These are phyloP conservation scores for Claviceps digitariae DNA, from an alignment of 2,329 filamentous ascomycete species.

Conservation along the genomic window DNA sequence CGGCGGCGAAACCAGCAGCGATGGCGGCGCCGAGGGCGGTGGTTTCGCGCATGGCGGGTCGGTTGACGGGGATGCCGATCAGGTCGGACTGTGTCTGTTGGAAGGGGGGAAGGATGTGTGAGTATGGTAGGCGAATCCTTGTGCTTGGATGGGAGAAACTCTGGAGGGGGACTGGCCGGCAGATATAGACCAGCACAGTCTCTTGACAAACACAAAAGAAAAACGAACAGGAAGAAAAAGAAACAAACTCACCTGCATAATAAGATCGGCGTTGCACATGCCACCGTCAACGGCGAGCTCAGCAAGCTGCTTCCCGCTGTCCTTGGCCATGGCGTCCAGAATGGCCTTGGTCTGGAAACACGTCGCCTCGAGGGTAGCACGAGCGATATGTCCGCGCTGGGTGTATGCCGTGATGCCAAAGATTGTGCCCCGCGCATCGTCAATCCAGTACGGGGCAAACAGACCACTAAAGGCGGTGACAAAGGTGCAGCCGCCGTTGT, in stretches of 20 bases:
- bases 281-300: conserved; percentile 74
- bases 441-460: conserved; percentile 77
- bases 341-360: conserved; percentile 79
- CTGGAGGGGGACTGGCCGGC: too few species aligned
- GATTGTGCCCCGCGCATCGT: conserved; percentile 68
- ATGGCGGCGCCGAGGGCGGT: conserved; percentile 73
- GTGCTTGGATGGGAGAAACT: too few species aligned
- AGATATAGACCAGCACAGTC: too few species aligned
- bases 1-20: conserved; percentile 65
- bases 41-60: conserved; percentile 71
- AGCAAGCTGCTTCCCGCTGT: conserved; percentile 57
- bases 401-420: conserved; percentile 70
- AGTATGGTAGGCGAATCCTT: neutral
- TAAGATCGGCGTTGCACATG: conserved; percentile 68
- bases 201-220: too few species aligned
- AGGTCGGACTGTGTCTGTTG: conserved; percentile 61
- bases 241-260: conserved; percentile 48
- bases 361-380: conserved; percentile 67
- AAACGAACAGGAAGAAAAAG: neutral
- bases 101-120: neutral
- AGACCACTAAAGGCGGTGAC: conserved; percentile 72
- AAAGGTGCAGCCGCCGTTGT: conserved; percentile 64
- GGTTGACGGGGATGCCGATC: conserved; percentile 64
- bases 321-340: conserved; percentile 67
- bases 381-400: conserved; percentile 61